Evolutionary conservation across 352 stramenopile genomes (phyloP), one percentile per base, ranked within the genome.

Genomic region (Phytophthora chlamydospora): DNA sequence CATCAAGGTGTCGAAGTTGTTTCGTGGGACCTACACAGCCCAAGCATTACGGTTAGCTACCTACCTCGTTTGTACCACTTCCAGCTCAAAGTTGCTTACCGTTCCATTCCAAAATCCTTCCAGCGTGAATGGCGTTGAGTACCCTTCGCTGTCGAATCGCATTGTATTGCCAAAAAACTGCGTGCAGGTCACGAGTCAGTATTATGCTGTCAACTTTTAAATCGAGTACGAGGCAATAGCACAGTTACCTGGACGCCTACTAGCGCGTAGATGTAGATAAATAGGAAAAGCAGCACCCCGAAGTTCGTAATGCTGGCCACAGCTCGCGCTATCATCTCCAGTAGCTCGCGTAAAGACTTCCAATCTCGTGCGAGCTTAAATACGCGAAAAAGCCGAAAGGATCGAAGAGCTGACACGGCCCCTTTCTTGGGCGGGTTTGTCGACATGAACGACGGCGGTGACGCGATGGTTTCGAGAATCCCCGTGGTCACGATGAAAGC

Each of bases 121-220:
- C 5, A 83, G 55, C 14, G 70, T 72, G 24, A 62, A 75, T 13
- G 62, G 46, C 32, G 78, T 89, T 17, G 72, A 58, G 29, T 91
- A 91, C 1, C 76, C 95, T 32, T 91, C 73, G 13, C 48, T 53
- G 58, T 98, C 93, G 66, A 97, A 98, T 31, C 92, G 87, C 67
- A 98, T 90, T 17, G 90, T 93, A 68, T 98, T 98, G 0, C 90
- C 89, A 72, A 98, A 98, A 45, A 98, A 93, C 83, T 93, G n/a
- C 21, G 34, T 31, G 12, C 27, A 31, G 5, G 27, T 31, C 5
- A 31, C 27, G 27, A 31, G 27, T 31, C 6, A 31, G 27, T 31
- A 31, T 31, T 7, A 31, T 8, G 6, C 27, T 31, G 27, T 1
- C 27, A 31, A 7, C 6, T 31, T 31, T 31, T 31, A 31, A 31